Evolutionary conservation across 352 stramenopile species (phyloP).

Genomic region (Pythium inflatum): DNA sequence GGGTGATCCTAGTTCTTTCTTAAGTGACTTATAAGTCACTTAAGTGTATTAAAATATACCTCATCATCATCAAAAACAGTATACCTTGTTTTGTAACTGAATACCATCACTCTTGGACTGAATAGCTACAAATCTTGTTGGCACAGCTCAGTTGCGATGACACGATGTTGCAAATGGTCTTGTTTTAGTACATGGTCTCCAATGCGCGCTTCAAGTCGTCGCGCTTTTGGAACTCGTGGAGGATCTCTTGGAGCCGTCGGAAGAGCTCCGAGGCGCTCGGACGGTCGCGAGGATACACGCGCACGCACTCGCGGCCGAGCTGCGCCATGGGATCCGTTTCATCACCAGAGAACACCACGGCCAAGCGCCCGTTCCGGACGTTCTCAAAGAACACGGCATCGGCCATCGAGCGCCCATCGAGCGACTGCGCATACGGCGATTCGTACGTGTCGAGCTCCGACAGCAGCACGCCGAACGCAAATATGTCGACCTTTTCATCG

Average conservation of each 20-base stretch:
- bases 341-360: neutral
- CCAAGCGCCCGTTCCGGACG: neutral
- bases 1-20: neutral
- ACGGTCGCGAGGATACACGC: neutral
- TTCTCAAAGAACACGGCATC: neutral
- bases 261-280: neutral
- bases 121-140: neutral
- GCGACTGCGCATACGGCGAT: neutral
- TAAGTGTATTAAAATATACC: too few species aligned
- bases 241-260: neutral
- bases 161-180: neutral
- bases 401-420: neutral
- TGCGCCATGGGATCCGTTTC: neutral
- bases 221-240: neutral
- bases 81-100: neutral
- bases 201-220: neutral
- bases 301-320: slow-evolving; percentile 1
- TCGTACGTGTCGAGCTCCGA: slow-evolving; percentile 71
- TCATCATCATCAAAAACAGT: too few species aligned
- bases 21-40: too few species aligned
- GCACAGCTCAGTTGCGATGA: neutral
- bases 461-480: slow-evolving; percentile 84
- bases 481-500: slow-evolving; percentile 55
- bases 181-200: neutral
- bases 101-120: neutral